Evolutionary conservation across 164 flowering plant species (phyloP).

Genomic region (Paratinospora sagittata): DNA sequence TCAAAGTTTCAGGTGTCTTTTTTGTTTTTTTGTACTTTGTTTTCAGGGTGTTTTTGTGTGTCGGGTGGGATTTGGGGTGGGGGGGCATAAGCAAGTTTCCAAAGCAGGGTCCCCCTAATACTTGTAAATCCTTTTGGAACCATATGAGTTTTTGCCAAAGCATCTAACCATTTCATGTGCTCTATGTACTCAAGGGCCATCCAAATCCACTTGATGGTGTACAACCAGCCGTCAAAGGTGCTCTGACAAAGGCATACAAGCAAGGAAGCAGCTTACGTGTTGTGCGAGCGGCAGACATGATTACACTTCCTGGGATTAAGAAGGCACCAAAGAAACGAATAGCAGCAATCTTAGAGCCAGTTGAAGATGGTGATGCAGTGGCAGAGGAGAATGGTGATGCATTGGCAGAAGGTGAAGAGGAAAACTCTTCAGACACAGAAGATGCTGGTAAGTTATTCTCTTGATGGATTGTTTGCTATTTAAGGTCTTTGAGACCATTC

Average conservation of each 20-base stretch:
- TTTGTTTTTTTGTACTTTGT: background rate
- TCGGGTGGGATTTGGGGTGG: background rate
- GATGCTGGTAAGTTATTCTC: slow-evolving; percentile 37
- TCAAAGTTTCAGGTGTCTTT: slow-evolving; percentile 73
- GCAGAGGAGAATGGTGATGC: slow-evolving; percentile 30
- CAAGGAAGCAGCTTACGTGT: slow-evolving; percentile 63
- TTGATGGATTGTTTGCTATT: background rate
- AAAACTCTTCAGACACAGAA: slow-evolving; percentile 61
- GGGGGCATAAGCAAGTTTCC: no score
- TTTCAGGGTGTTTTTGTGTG: background rate
- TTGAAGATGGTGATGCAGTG: slow-evolving; percentile 46
- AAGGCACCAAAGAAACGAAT: slow-evolving; percentile 85
- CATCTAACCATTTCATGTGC: background rate
- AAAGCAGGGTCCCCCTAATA: background rate
- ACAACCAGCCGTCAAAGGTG: slow-evolving; percentile 76
- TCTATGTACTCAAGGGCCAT: slow-evolving; percentile 45
- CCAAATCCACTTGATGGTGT: slow-evolving; percentile 77
- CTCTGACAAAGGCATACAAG: slow-evolving; percentile 82
- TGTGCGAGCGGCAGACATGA: slow-evolving; percentile 71
- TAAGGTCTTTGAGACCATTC: background rate
- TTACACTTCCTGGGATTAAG: slow-evolving; percentile 78
- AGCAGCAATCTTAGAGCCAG: slow-evolving; percentile 83
- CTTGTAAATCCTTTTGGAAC: background rate
- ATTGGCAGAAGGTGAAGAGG: slow-evolving; percentile 59
- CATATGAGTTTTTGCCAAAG: background rate